Conservation (phyloP, 2,329 filamentous ascomycete species). For the Fusarium sp. region DNA sequence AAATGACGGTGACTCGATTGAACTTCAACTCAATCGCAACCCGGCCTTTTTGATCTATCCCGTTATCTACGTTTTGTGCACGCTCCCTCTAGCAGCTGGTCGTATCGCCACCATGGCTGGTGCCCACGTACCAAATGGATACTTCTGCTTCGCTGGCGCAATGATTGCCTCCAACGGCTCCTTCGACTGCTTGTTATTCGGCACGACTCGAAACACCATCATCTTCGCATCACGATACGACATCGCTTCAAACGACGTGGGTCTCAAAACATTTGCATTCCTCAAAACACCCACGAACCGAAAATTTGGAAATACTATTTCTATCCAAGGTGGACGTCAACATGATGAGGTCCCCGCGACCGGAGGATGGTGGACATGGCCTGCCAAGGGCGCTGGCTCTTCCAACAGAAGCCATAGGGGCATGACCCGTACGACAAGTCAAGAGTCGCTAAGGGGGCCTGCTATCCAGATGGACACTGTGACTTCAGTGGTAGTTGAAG, state of each 20-base stretch:
- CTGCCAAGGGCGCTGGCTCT: conserved; percentile 13
- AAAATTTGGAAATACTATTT: conserved; percentile 58
- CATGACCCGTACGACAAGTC: conserved; percentile 45
- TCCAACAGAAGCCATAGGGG: conserved; percentile 23
- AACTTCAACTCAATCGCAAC: conserved; percentile 51
- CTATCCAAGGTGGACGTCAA: conserved; percentile 50
- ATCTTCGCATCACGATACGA: conserved; percentile 57
- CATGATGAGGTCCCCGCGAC: conserved; percentile 19
- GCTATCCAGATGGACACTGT: conserved; percentile 60
- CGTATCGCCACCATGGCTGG: conserved; percentile 73
- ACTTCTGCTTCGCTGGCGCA: conserved; percentile 69
- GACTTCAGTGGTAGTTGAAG: conserved; percentile 57
- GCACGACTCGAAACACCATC: conserved; percentile 64
- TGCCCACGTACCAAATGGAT: conserved; percentile 60
- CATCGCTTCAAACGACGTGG: conserved; percentile 59
- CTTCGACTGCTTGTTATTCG: conserved; percentile 66
- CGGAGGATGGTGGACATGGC: conserved; percentile 49
- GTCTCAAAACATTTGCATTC: conserved; percentile 64
- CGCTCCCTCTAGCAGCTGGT: conserved; percentile 72
- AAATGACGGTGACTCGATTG: conserved; percentile 24
- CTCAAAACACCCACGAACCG: conserved; percentile 56
- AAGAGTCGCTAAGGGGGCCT: conserved; percentile 52
- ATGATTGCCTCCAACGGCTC: conserved; percentile 69
- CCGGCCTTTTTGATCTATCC: conserved; percentile 75
- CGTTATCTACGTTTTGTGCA: conserved; percentile 76